phyloP scores from a whole-genome alignment of 2,329 filamentous ascomycete species.

The Xylaria digitata region DNA sequence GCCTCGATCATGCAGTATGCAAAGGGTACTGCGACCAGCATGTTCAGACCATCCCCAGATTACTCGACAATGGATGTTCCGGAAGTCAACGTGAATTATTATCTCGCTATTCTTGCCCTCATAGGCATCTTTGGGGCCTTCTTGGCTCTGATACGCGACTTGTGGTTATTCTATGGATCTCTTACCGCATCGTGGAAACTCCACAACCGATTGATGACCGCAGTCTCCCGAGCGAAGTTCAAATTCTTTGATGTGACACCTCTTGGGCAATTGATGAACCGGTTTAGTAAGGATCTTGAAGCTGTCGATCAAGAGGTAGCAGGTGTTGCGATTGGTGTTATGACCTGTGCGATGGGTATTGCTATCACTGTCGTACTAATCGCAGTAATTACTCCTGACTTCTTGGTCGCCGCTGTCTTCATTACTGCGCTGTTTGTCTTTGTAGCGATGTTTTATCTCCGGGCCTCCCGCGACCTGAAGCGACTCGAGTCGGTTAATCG shows the following conservation, averaged over 20 bases:
- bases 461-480: constrained; percentile 94
- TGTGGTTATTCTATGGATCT: constrained; percentile 92
- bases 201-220: constrained; percentile 80
- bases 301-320: constrained; percentile 96
- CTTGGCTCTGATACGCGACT: constrained; percentile 84
- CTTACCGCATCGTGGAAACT: constrained; percentile 87
- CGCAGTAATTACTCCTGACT: constrained; percentile 87
- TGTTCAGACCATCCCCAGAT: constrained; percentile 52
- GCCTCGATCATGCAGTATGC: constrained; percentile 55
- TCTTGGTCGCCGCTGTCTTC: constrained; percentile 86
- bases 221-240: constrained; percentile 90
- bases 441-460: constrained; percentile 88
- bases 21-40: constrained; percentile 44
- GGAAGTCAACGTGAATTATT: constrained; percentile 85
- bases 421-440: constrained; percentile 86
- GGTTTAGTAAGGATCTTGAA: constrained; percentile 98
- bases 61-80: constrained; percentile 52
- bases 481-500: constrained; percentile 92
- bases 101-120: constrained; percentile 82
- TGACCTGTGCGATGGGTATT: constrained; percentile 73
- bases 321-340: constrained; percentile 83
- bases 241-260: constrained; percentile 98
- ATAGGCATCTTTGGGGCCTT: constrained; percentile 82
- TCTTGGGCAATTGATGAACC: constrained; percentile 95
- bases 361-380: constrained; percentile 90